phyloP scores from a whole-genome alignment of 192 early-diverging fungal species.

The Gaertneriomyces semiglobifer region DNA sequence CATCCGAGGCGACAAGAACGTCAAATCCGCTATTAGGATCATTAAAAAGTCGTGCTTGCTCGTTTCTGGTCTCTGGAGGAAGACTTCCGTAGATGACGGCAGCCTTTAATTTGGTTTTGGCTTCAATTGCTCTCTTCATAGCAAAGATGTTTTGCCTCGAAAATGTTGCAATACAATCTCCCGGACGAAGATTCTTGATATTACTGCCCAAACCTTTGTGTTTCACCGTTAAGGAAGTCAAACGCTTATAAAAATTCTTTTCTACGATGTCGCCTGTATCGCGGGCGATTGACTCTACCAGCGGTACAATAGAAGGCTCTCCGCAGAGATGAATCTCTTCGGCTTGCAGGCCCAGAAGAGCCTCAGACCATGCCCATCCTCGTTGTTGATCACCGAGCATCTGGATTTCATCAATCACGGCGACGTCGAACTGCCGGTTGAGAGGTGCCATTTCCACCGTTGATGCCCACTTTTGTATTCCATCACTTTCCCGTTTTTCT shows the following conservation, averaged over 20 bases:
- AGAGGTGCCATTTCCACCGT: slow-evolving; percentile 87
- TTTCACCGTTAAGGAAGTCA: slow-evolving; percentile 64
- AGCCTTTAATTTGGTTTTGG: slow-evolving; percentile 64
- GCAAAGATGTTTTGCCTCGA: slow-evolving; percentile 75
- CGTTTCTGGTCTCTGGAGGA: slow-evolving; percentile 88
- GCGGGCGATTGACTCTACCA: slow-evolving; percentile 72
- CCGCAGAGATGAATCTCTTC: slow-evolving; percentile 90
- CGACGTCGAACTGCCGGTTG: slow-evolving; percentile 61
- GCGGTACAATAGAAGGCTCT: slow-evolving; percentile 76
- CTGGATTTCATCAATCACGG: slow-evolving; percentile 96
- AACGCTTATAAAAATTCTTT: slow-evolving; percentile 69
- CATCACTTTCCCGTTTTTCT: slow-evolving; percentile 63
- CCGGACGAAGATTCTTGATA: slow-evolving; percentile 59
- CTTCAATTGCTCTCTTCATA: slow-evolving; percentile 75
- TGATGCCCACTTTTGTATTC: slow-evolving; percentile 57
- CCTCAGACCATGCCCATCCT: slow-evolving; percentile 96
- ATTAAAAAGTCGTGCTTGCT: slow-evolving; percentile 90
- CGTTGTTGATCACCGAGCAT: slow-evolving; percentile 82
- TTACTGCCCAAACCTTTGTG: slow-evolving; percentile 53
- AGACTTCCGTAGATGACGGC: slow-evolving; percentile 91
- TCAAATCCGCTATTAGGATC: slow-evolving; percentile 70
- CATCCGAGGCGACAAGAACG: slow-evolving; percentile 91
- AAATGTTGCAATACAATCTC: slow-evolving; percentile 92
- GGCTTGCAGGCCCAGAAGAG: slow-evolving; percentile 74
- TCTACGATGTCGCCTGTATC: slow-evolving; percentile 74